Evolutionary conservation across 768 basidiomycete species (phyloP).

Genomic region (Cyathus striatus): DNA sequence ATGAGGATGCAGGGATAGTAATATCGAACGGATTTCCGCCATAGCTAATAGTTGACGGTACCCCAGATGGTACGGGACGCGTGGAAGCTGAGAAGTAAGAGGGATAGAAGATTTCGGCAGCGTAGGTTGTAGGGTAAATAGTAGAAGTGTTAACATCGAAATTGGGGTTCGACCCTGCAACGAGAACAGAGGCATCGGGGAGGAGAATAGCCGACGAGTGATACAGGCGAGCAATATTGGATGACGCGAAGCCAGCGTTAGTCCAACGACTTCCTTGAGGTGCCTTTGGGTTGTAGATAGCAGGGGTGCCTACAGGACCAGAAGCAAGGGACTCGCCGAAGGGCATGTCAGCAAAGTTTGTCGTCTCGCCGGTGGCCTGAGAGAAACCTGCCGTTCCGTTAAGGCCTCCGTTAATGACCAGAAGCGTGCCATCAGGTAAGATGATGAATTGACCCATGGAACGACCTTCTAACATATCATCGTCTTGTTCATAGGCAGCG

Average conservation of each 20-base stretch:
- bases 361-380: constrained; percentile 44
- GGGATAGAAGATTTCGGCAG: constrained; percentile 88
- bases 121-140: constrained; percentile 71
- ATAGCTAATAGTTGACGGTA: constrained; percentile 76
- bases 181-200: constrained; percentile 78
- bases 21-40: constrained; percentile 82
- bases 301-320: constrained; percentile 74
- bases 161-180: constrained; percentile 94
- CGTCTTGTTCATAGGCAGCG: constrained; percentile 69
- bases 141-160: constrained; percentile 68
- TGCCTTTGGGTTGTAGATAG: constrained; percentile 76
- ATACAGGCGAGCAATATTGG: constrained; percentile 77
- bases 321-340: constrained; percentile 72
- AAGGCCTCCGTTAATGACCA: constrained; percentile 75
- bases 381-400: constrained; percentile 92
- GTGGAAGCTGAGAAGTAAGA: constrained; percentile 75
- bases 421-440: constrained; percentile 75
- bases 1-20: constrained; percentile 58
- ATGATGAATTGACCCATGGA: constrained; percentile 93
- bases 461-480: constrained; percentile 66
- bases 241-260: constrained; percentile 54
- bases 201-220: constrained; percentile 91
- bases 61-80: constrained; percentile 65
- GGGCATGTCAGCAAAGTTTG: constrained; percentile 50
- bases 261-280: constrained; percentile 74